These are phyloP conservation scores for Cladosporium oxysporum DNA, from an alignment of 2,329 filamentous ascomycete species.

Conservation along the genomic window DNA sequence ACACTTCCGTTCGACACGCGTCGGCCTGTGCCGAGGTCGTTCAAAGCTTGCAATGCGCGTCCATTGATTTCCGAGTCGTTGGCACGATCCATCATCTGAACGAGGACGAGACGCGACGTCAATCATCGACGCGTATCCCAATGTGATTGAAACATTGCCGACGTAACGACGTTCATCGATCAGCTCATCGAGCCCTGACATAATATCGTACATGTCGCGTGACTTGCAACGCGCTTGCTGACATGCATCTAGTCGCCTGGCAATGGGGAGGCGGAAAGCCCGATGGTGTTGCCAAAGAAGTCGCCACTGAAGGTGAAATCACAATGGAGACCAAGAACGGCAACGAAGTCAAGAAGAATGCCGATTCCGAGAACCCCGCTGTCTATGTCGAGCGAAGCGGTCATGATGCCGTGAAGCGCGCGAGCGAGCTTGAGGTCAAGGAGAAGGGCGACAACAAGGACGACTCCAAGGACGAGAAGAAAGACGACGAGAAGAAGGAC, in stretches of 20 bases:
- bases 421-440: slow-evolving; percentile 61
- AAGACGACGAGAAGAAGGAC: slow-evolving; percentile 26
- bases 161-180: not conserved
- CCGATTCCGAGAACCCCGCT: slow-evolving; percentile 61
- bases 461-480: slow-evolving; percentile 24
- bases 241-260: slow-evolving; percentile 58
- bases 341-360: slow-evolving; percentile 66
- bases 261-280: slow-evolving; percentile 59
- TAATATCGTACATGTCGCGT: not conserved
- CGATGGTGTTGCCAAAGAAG: slow-evolving; percentile 58
- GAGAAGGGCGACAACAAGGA: slow-evolving; percentile 45
- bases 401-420: slow-evolving; percentile 66
- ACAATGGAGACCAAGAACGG: slow-evolving; percentile 62
- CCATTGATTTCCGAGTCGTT: not conserved
- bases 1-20: slow-evolving; percentile 1
- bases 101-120: not conserved
- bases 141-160: not conserved
- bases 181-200: not conserved
- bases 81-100: not conserved
- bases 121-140: not conserved
- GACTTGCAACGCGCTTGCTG: not conserved
- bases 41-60: slow-evolving; percentile 1
- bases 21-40: not conserved
- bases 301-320: slow-evolving; percentile 59
- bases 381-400: slow-evolving; percentile 60